Conservation (phyloP, 2,329 filamentous ascomycete species). For the Geosmithia morbida region DNA sequence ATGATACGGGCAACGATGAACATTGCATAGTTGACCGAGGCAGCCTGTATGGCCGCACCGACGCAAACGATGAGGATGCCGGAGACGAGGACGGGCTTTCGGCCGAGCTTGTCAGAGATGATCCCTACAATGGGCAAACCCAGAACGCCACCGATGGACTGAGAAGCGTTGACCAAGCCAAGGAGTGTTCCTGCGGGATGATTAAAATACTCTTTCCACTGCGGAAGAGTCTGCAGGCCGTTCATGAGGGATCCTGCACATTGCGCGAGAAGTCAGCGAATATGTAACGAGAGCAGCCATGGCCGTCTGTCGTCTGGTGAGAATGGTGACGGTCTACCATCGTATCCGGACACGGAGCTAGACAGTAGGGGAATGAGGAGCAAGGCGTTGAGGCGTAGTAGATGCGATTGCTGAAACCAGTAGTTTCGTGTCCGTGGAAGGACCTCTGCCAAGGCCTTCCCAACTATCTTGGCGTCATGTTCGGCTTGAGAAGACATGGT, state of each 20-base stretch:
- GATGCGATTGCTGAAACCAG: constrained; percentile 24
- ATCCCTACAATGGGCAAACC: constrained; percentile 15
- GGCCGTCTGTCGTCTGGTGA: not conserved
- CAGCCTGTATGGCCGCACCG: constrained; percentile 9
- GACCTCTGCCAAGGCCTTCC: constrained; percentile 6
- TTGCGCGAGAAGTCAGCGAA: not conserved
- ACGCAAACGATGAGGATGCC: constrained; percentile 13
- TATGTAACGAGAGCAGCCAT: not conserved
- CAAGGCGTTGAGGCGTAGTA: constrained; percentile 23
- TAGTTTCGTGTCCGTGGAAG: constrained; percentile 19
- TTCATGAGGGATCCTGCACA: constrained; percentile 19
- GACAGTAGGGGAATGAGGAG: constrained; percentile 25
- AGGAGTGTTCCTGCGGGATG: constrained; percentile 13
- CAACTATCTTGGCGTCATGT: not conserved
- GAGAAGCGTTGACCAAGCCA: constrained; percentile 16
- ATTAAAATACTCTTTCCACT: constrained; percentile 24
- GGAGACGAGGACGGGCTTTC: constrained; percentile 16
- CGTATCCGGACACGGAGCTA: constrained; percentile 24
- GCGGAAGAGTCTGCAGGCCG: constrained; percentile 21
- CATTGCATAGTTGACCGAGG: constrained; percentile 21
- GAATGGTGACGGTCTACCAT: constrained; percentile 15
- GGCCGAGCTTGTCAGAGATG: constrained; percentile 21
- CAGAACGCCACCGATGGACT: constrained; percentile 19
- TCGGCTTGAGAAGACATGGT: not conserved
- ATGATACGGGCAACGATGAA: constrained; percentile 15